Percentiles rank a stretch among this genome's conserved stretches.
Conservation (phyloP, 257 asterid species). For the Catharanthus roseus region DNA sequence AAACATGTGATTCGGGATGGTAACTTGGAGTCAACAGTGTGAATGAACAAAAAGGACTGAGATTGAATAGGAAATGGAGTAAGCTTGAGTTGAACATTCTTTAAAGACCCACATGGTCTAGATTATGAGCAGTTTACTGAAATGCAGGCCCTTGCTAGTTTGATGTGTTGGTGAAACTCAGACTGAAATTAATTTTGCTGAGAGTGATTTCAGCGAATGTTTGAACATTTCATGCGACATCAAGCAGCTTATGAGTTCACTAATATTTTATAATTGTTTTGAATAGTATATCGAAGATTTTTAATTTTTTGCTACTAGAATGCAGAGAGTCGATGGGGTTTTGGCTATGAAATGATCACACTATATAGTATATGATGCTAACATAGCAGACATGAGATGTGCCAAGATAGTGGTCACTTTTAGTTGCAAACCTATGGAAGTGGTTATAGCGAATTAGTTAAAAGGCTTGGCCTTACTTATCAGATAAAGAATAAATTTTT, state of each 20-base stretch:
- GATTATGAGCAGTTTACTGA: neutral
- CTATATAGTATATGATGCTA: neutral
- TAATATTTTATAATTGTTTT: neutral
- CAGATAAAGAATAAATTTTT: neutral
- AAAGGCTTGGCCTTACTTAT: neutral
- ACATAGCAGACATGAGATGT: neutral
- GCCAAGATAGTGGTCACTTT: neutral
- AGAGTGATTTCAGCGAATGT: neutral
- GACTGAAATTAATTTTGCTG: neutral
- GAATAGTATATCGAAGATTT: neutral
- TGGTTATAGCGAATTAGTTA: neutral
- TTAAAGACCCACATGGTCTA: neutral
- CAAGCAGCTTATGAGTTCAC: neutral
- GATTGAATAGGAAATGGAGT: neutral
- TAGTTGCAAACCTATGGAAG: neutral
- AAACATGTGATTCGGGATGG: neutral
- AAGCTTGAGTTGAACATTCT: neutral
- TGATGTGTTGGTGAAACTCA: neutral
- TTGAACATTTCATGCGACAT: neutral
- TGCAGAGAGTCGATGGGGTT: neutral
- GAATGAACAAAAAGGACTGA: neutral
- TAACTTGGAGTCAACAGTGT: neutral
- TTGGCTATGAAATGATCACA: neutral
- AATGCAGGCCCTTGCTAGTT: neutral
- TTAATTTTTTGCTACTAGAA: neutral